Conservation (phyloP, 2,329 filamentous ascomycete genomes). For the Phyllosticta paracitricarpa region DNA sequence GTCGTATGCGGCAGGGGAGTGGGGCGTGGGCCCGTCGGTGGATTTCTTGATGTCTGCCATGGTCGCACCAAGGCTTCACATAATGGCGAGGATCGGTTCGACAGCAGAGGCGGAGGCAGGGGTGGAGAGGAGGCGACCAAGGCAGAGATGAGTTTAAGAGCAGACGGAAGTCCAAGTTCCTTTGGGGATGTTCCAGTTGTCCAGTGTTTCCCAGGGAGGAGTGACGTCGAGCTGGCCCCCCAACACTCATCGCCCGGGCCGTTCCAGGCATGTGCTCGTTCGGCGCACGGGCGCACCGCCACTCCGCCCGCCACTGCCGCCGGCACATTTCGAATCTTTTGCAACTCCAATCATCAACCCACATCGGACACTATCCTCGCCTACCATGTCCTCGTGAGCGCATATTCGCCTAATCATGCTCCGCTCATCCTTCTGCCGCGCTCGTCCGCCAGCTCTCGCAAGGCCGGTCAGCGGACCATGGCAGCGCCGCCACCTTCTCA, state of each 20-base stretch:
- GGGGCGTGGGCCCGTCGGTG: constrained; percentile 49
- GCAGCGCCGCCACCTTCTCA: constrained; percentile 25
- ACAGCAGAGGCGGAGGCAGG: background rate
- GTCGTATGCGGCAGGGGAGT: constrained; percentile 56
- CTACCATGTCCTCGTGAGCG: background rate
- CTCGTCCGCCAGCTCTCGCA: background rate
- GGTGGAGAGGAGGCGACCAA: background rate
- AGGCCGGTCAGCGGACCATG: background rate
- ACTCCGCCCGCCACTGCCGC: background rate
- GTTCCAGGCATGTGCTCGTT: background rate
- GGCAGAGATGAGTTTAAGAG: background rate
- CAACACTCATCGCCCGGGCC: background rate
- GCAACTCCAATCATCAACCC: background rate
- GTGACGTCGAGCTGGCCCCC: background rate
- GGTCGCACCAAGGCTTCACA: constrained; percentile 4
- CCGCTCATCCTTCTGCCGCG: background rate
- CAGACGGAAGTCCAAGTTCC: background rate
- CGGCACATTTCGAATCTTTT: background rate
- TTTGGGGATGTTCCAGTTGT: background rate
- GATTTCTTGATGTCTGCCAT: constrained; percentile 37
- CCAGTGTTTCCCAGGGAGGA: background rate
- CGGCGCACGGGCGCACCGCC: background rate
- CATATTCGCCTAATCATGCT: background rate
- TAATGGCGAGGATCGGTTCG: background rate
- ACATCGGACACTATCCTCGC: background rate